A percentile compares a stretch with the other conserved stretches of the same genome.
Evolutionary conservation across 768 basidiomycete genomes (phyloP).

Genomic region (Pulveroboletus sp.): DNA sequence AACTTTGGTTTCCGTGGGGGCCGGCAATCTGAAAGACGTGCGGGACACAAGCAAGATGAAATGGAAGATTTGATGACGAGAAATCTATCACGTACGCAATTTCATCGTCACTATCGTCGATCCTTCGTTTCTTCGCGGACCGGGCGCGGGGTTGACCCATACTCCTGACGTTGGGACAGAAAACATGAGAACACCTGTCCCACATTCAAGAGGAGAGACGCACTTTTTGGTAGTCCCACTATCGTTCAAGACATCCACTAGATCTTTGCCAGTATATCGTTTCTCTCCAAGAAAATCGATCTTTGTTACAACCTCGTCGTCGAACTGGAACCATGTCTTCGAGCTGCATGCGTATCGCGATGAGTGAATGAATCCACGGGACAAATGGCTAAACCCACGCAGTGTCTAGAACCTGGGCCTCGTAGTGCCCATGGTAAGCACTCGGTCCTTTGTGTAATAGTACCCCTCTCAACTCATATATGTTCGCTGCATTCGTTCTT

Average conservation of each 20-base stretch:
- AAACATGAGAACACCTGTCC: neutral
- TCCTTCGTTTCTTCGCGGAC: slow-evolving; percentile 46
- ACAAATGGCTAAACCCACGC: slow-evolving; percentile 41
- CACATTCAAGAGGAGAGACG: slow-evolving; percentile 7
- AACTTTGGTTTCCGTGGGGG: slow-evolving; percentile 18
- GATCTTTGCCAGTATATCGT: slow-evolving; percentile 29
- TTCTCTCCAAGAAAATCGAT: slow-evolving; percentile 55
- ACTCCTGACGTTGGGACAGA: slow-evolving; percentile 14
- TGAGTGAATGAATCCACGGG: slow-evolving; percentile 1
- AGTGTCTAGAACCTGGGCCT: slow-evolving; percentile 77
- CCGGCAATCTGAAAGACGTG: slow-evolving; percentile 18
- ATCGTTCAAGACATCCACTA: slow-evolving; percentile 25
- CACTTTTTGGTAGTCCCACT: slow-evolving; percentile 28
- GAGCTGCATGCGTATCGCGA: slow-evolving; percentile 44
- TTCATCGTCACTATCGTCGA: slow-evolving; percentile 63
- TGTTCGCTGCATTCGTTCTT: slow-evolving; percentile 25
- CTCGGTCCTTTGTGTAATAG: slow-evolving; percentile 89
- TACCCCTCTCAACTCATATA: slow-evolving; percentile 86
- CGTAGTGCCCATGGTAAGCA: slow-evolving; percentile 90
- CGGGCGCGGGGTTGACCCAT: slow-evolving; percentile 35
- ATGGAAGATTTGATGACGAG: slow-evolving; percentile 15
- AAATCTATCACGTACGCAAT: slow-evolving; percentile 25
- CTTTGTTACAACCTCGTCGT: slow-evolving; percentile 80
- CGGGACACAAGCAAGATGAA: slow-evolving; percentile 13
- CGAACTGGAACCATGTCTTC: slow-evolving; percentile 85